Evolutionary conservation across 495 filamentous ascomycete species (phyloP).

Genomic region (Hyaloscypha variabilis): DNA sequence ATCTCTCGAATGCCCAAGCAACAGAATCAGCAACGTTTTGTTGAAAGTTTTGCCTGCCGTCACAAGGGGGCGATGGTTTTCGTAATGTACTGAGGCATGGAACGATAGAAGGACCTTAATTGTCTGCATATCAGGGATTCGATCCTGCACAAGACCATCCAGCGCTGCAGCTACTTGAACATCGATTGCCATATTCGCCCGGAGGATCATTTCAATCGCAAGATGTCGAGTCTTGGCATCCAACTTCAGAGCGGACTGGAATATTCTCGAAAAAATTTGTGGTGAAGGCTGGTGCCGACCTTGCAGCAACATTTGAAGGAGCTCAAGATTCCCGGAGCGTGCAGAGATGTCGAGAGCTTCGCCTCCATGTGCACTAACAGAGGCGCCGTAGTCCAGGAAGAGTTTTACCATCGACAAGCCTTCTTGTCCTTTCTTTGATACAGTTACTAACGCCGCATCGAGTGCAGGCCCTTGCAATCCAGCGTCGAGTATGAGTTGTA

Average conservation of each 20-base stretch:
- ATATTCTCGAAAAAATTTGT: slow-evolving; percentile 18
- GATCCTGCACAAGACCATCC: slow-evolving; percentile 11
- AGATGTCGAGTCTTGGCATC: slow-evolving; percentile 14
- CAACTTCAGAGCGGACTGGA: slow-evolving; percentile 22
- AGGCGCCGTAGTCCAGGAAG: slow-evolving; percentile 22
- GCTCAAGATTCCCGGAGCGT: slow-evolving; percentile 9
- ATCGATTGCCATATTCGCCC: background rate
- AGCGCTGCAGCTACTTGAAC: slow-evolving; percentile 13
- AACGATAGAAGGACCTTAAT: slow-evolving; percentile 19
- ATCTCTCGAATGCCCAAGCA: slow-evolving; percentile 17
- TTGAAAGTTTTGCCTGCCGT: slow-evolving; percentile 8
- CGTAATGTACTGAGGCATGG: slow-evolving; percentile 15
- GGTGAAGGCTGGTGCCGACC: background rate
- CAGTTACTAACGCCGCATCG: slow-evolving; percentile 16
- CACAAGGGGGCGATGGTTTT: slow-evolving; percentile 12
- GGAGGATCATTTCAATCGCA: slow-evolving; percentile 6
- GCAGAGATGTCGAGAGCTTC: slow-evolving; percentile 21
- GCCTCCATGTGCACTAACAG: slow-evolving; percentile 13
- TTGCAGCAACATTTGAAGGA: slow-evolving; percentile 5
- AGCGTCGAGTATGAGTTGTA: slow-evolving; percentile 19
- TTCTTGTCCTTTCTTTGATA: slow-evolving; percentile 10
- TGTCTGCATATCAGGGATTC: slow-evolving; percentile 7
- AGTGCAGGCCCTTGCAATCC: slow-evolving; percentile 21
- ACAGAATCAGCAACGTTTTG: background rate
- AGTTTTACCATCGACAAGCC: slow-evolving; percentile 14